Percentiles rank a stretch among this genome's conserved stretches.
phyloP scores from a whole-genome alignment of 176 grass and related monocot species.

The Otatea glauca region DNA sequence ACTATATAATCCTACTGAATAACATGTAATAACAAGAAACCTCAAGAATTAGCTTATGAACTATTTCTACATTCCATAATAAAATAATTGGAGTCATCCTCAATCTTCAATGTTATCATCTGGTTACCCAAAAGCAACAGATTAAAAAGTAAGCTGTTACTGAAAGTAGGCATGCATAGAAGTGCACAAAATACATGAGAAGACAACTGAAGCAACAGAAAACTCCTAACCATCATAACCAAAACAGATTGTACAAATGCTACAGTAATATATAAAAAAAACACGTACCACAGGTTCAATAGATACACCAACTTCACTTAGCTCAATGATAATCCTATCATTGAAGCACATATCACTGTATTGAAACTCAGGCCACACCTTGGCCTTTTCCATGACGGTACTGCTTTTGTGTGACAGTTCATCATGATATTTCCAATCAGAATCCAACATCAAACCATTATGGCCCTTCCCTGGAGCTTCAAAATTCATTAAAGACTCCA shows the following conservation, averaged over 20 bases:
- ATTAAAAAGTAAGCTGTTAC: conserved; percentile 1
- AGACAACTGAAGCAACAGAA: conserved; percentile 12
- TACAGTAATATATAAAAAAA: conserved; percentile 24
- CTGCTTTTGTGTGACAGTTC: conserved; percentile 50
- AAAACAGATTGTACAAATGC: conserved; percentile 29
- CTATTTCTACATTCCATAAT: conserved; percentile 11
- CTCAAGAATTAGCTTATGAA: neutral
- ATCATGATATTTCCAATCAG: conserved; percentile 66
- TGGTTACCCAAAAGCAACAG: conserved; percentile 14
- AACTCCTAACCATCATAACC: neutral
- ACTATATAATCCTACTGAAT: conserved; percentile 12
- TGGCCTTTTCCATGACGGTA: conserved; percentile 49
- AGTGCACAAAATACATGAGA: conserved; percentile 24
- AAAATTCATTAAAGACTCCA: conserved; percentile 54
- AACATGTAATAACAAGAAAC: conserved; percentile 11
- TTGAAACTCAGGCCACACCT: conserved; percentile 62
- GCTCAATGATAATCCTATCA: conserved; percentile 76
- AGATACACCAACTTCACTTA: conserved; percentile 77
- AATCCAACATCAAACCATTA: conserved; percentile 60
- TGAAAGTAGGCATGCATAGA: conserved; percentile 14
- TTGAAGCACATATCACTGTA: conserved; percentile 76
- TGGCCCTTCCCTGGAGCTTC: conserved; percentile 50
- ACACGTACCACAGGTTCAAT: conserved; percentile 67
- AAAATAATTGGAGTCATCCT: conserved; percentile 11
- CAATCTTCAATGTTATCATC: conserved; percentile 26